These are phyloP conservation scores for Fusarium torulosum DNA, from an alignment of 2,329 filamentous ascomycete genomes.

Conservation along the genomic window DNA sequence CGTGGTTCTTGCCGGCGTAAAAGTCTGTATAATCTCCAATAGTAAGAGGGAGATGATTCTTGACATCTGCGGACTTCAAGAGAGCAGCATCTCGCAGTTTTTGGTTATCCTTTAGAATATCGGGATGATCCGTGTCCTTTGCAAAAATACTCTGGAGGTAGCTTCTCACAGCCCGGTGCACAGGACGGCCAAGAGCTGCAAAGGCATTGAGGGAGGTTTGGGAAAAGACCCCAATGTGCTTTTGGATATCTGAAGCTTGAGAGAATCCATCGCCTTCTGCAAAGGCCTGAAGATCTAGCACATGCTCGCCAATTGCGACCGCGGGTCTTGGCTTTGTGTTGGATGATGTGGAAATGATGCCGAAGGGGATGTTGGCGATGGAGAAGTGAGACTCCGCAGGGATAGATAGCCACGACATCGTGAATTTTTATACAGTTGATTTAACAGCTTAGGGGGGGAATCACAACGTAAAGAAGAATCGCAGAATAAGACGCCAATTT, in stretches of 20 bases:
- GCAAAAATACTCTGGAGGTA: constrained; percentile 73
- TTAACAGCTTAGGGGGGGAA: too few species aligned
- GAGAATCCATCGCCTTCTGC: constrained; percentile 59
- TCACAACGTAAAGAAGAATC: neutral
- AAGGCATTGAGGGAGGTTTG: constrained; percentile 51
- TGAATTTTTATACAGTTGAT: neutral
- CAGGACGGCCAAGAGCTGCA: constrained; percentile 70
- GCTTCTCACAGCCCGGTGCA: constrained; percentile 77
- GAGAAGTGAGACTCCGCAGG: constrained; percentile 56
- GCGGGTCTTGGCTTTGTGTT: constrained; percentile 72
- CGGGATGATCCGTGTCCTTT: constrained; percentile 62
- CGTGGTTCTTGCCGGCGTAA: constrained; percentile 84
- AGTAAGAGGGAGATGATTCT: constrained; percentile 77
- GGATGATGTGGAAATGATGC: constrained; percentile 76
- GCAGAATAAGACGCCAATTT: neutral
- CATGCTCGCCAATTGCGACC: constrained; percentile 78
- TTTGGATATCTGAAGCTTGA: constrained; percentile 41
- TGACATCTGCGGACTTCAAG: constrained; percentile 60
- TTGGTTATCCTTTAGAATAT: constrained; percentile 54
- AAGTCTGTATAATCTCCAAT: constrained; percentile 91
- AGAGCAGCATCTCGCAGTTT: constrained; percentile 49
- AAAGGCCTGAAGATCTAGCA: constrained; percentile 76
- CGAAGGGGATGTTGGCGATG: constrained; percentile 84
- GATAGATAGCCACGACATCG: constrained; percentile 51
- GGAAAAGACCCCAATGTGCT: constrained; percentile 46